Evolutionary conservation across 2,329 filamentous ascomycete species (phyloP), one percentile per base, ranked within the genome.

Genomic region (Boeremia exigua): DNA sequence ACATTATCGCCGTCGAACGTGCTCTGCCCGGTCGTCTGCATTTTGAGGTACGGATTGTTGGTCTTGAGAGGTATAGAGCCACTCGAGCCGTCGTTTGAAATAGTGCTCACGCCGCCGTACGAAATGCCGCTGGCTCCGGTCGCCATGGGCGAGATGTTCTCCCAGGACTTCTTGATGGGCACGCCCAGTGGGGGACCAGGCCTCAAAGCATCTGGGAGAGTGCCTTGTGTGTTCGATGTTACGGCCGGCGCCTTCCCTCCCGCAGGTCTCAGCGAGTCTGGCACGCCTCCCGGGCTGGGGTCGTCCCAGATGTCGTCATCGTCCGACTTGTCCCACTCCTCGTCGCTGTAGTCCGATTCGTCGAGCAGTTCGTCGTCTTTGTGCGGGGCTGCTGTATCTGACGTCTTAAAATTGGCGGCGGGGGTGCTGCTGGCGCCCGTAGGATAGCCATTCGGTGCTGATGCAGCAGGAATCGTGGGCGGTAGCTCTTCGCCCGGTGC

Each of bases 1-100:
- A 75, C 68, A 3, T 74, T 75, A 50, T 79, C 77, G 6, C 54
- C 65, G 7, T 67, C 74, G 54, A 71, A 73, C 14, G 61, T 69
- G 33, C 62, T 72, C 46, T 77, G 67, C 0, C 72, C 74, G 1
- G 75, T 76, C 14, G 63, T 58, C 44, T 78, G 75, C 63, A 75
- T 73, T 27, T 70, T 71, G 19, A 76, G 67, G 57, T 80, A 80
- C 8, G 79, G 78, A 51, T 80, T 80, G 57, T 79, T 77, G 3
- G 77, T 78, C 54, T 77, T 62, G 17, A 78, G 59, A 1, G 72
- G 69, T 30, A 70, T 51, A 2, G 72, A 72, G 17, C 62, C 61
- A 19, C 58, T 63, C 1, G 64, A 67, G 17, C 63, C 64, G 23
- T 63, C 64, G 36, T 62, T 64, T 0, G 74, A 75, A 39, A 66